Conservation (phyloP, 2,329 filamentous ascomycete genomes). For the Penicillium thymicola region DNA sequence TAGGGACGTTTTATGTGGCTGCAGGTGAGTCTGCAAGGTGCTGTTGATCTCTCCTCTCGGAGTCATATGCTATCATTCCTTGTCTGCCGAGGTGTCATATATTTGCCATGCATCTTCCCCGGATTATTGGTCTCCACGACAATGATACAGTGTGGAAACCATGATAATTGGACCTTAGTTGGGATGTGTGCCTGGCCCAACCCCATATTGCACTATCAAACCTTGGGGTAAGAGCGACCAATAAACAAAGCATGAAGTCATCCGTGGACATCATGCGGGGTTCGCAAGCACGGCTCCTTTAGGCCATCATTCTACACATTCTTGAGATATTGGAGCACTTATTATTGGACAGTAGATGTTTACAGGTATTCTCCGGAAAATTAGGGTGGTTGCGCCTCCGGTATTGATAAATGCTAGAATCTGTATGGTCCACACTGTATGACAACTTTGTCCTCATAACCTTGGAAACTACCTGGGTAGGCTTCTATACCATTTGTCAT, state of each 20-base stretch:
- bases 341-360: neutral
- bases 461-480: neutral
- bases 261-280: neutral
- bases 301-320: neutral
- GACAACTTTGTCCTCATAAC: neutral
- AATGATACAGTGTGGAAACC: neutral
- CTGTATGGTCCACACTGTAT: neutral
- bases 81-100: neutral
- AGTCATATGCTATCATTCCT: neutral
- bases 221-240: neutral
- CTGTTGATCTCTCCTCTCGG: neutral
- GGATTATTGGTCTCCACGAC: neutral
- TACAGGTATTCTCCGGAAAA: neutral
- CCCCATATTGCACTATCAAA: neutral
- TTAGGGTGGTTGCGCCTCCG: neutral
- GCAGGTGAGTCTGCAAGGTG: neutral
- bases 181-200: neutral
- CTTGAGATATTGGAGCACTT: neutral
- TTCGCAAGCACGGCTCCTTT: conserved; percentile 4
- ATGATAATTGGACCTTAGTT: neutral
- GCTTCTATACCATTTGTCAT: neutral
- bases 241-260: neutral
- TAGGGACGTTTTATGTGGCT: neutral
- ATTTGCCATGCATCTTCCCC: neutral
- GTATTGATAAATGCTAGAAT: neutral